These are phyloP conservation scores for Anastatica hierochuntica DNA, from an alignment of 345 rosid species.

Conservation along the genomic window DNA sequence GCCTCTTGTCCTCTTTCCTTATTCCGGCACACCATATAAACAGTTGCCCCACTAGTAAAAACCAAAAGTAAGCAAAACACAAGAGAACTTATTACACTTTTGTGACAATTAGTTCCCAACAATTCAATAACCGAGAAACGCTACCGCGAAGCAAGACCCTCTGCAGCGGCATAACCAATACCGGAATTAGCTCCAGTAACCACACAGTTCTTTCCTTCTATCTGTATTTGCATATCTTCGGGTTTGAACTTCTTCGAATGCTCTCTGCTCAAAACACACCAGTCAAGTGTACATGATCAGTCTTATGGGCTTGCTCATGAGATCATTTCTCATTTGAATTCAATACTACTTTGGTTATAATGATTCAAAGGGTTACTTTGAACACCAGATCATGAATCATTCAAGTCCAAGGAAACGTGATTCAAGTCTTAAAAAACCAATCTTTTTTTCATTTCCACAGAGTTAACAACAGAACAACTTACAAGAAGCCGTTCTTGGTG, in stretches of 20 bases:
- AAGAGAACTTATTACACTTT: background rate
- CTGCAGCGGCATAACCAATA: slow-evolving; percentile 79
- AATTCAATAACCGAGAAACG: background rate
- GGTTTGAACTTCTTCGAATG: slow-evolving; percentile 59
- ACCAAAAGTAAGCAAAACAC: background rate
- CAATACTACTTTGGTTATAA: background rate
- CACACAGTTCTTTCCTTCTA: slow-evolving; percentile 67
- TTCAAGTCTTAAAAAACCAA: background rate
- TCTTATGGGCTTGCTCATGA: background rate
- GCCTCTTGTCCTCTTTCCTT: slow-evolving; percentile 84
- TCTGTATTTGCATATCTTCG: slow-evolving; percentile 51
- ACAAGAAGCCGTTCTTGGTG: slow-evolving; percentile 75
- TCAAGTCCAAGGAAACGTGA: background rate
- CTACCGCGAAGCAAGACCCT: slow-evolving; percentile 92
- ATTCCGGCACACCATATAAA: slow-evolving; percentile 76
- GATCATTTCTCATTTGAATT: background rate
- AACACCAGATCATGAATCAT: background rate
- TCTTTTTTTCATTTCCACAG: too few relatives aligned
- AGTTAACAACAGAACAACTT: slow-evolving; percentile 28
- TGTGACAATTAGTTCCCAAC: background rate
- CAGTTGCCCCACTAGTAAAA: slow-evolving; percentile 61
- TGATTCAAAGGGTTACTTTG: background rate
- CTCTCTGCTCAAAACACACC: slow-evolving; percentile 31
- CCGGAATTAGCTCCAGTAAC: slow-evolving; percentile 98
- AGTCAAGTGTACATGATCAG: background rate